Evolutionary conservation across 2,329 filamentous ascomycete genomes (phyloP).

Genomic region (Exophiala aquamarina): DNA sequence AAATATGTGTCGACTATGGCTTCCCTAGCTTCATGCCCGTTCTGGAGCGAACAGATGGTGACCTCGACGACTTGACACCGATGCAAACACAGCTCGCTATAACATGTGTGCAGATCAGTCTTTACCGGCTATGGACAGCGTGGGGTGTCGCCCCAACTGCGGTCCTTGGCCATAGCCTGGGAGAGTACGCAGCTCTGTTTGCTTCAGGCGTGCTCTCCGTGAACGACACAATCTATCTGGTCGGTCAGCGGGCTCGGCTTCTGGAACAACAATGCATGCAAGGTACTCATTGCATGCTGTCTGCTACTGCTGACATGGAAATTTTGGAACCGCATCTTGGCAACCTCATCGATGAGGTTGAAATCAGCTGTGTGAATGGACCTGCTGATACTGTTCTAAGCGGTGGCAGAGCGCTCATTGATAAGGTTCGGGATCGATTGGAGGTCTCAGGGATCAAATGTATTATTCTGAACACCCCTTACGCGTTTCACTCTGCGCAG

Average conservation of each 20-base stretch:
- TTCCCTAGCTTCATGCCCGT: constrained; percentile 33
- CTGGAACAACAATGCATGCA: constrained; percentile 34
- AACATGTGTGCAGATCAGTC: constrained; percentile 40
- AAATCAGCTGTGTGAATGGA: constrained; percentile 10
- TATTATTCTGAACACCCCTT: constrained; percentile 46
- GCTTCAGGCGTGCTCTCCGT: constrained; percentile 12
- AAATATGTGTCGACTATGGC: constrained; percentile 29
- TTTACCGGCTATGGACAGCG: constrained; percentile 15
- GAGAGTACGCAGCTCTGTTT: constrained; percentile 21
- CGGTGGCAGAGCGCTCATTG: constrained; percentile 30
- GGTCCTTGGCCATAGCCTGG: constrained; percentile 22
- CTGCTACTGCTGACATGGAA: constrained; percentile 33
- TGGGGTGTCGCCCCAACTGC: constrained; percentile 11
- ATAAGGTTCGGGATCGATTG: constrained; percentile 17
- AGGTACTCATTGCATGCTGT: constrained; percentile 37
- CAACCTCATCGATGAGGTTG: no score
- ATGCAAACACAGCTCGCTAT: constrained; percentile 38
- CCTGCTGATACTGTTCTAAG: constrained; percentile 33
- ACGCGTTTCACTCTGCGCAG: constrained; percentile 50
- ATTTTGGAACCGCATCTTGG: constrained; percentile 30
- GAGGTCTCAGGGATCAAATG: constrained; percentile 26
- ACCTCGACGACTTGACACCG: constrained; percentile 40
- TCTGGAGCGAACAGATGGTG: constrained; percentile 28
- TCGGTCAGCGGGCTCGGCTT: constrained; percentile 34
- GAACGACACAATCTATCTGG: constrained; percentile 31